Evolutionary conservation across 768 basidiomycete genomes (phyloP).

Genomic region (Collybia nuda): DNA sequence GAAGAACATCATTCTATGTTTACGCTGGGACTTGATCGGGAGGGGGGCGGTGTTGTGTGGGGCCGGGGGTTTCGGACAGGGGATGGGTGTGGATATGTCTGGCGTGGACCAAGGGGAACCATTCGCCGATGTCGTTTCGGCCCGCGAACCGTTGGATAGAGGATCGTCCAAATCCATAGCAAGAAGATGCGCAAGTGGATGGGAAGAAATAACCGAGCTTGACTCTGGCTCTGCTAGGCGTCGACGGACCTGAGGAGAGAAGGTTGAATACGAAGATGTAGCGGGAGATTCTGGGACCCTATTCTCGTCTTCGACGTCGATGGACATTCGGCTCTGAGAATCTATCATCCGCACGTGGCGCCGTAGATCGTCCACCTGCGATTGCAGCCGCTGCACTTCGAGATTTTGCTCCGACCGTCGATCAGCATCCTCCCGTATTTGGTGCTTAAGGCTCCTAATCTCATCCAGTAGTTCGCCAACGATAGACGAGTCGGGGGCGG

Average conservation of each 20-base stretch:
- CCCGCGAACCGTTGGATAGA: too few species aligned
- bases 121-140: too few species aligned
- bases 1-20: conserved; percentile 18
- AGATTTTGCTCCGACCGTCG: not conserved
- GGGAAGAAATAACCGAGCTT: not conserved
- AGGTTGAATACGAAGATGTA: not conserved
- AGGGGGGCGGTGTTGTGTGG: conserved; percentile 16
- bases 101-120: too few species aligned
- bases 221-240: not conserved
- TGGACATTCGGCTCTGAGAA: not conserved
- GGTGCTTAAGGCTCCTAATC: conserved; percentile 1
- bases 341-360: not conserved
- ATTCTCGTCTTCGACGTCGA: not conserved
- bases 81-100: not conserved
- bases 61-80: not conserved
- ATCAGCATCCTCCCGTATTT: conserved; percentile 1
- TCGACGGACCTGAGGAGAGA: not conserved
- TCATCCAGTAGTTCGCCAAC: conserved; percentile 3
- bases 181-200: conserved; percentile 2
- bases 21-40: conserved; percentile 23
- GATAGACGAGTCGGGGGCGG: not conserved
- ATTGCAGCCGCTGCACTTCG: conserved; percentile 3
- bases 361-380: conserved; percentile 4
- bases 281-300: not conserved
- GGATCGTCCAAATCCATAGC: not conserved